A percentile compares a stretch with the other conserved stretches of the same genome.
Evolutionary conservation across 176 grass and related monocot genomes (phyloP).

Genomic region (Melocanna baccifera): DNA sequence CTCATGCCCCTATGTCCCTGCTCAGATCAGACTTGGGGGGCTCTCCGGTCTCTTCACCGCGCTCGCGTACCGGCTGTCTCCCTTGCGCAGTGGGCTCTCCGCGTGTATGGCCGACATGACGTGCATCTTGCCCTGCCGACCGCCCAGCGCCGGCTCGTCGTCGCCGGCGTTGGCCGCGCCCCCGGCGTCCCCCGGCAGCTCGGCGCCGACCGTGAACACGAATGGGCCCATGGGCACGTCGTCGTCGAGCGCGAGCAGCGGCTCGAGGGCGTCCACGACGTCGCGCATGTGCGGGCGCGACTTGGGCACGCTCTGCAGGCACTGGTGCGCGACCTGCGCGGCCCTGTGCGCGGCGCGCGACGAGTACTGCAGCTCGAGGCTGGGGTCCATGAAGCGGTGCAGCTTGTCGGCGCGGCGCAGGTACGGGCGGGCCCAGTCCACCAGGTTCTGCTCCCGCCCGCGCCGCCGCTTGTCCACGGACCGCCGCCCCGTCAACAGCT

Average conservation of each 20-base stretch:
- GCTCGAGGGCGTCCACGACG: constrained; percentile 74
- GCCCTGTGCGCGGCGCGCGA: constrained; percentile 56
- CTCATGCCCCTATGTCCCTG: neutral
- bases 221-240: constrained; percentile 68
- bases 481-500: constrained; percentile 67
- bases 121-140: constrained; percentile 44
- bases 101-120: constrained; percentile 65
- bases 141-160: constrained; percentile 12
- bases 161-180: neutral
- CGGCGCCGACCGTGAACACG: constrained; percentile 50
- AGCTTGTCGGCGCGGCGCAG: constrained; percentile 63
- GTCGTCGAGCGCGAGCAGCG: constrained; percentile 60
- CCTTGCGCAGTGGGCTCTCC: constrained; percentile 46
- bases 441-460: constrained; percentile 63
- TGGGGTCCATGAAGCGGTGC: constrained; percentile 74
- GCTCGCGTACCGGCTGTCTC: constrained; percentile 34
- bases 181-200: neutral
- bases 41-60: constrained; percentile 32
- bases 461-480: constrained; percentile 63
- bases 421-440: constrained; percentile 82
- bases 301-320: constrained; percentile 71
- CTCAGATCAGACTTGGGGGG: constrained; percentile 17
- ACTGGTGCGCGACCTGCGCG: constrained; percentile 59
- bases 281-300: constrained; percentile 60
- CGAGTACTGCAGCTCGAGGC: constrained; percentile 59